A percentile compares a stretch with the other conserved stretches of the same genome.
These are phyloP conservation scores for Blastobotrys serpentis DNA, from an alignment of 1,139 yeast species.

Conservation along the genomic window DNA sequence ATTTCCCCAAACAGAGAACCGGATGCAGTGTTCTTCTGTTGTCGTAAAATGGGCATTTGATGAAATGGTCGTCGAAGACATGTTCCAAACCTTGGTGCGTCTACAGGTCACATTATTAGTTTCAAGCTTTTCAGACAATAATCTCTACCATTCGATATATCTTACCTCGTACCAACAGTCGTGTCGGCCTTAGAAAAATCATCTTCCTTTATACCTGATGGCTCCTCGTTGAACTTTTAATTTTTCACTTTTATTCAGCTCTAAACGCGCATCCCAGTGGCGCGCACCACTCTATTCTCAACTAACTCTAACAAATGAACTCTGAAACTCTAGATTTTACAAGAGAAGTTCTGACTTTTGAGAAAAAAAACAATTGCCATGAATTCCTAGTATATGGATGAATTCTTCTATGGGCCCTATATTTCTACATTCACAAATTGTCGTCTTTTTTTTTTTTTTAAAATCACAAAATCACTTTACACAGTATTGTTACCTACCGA, in stretches of 20 bases:
- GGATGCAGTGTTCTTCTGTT: slow-evolving; percentile 11
- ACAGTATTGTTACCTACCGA: too few relatives aligned
- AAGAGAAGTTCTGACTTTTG: too few relatives aligned
- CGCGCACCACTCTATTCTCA: neutral
- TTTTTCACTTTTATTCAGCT: slow-evolving; percentile 1
- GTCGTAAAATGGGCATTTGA: slow-evolving; percentile 4
- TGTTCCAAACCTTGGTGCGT: neutral
- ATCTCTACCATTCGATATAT: neutral
- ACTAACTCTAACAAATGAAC: neutral
- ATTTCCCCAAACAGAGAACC: slow-evolving; percentile 31
- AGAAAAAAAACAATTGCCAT: too few relatives aligned
- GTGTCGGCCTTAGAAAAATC: neutral
- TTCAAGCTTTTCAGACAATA: neutral
- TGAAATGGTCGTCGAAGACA: neutral
- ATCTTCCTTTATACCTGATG: neutral
- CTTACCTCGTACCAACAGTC: slow-evolving; percentile 1
- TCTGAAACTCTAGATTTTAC: too few relatives aligned
- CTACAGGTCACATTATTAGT: neutral
- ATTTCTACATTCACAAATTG: too few relatives aligned
- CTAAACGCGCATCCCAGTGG: neutral
- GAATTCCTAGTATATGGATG: too few relatives aligned
- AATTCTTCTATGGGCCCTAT: too few relatives aligned
- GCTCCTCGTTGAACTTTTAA: too few relatives aligned
- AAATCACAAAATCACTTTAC: too few relatives aligned
- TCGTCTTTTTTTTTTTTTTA: too few relatives aligned